Evolutionary conservation across 1,139 yeast genomes (phyloP).

Genomic region (Saccharomyces hybrid): DNA sequence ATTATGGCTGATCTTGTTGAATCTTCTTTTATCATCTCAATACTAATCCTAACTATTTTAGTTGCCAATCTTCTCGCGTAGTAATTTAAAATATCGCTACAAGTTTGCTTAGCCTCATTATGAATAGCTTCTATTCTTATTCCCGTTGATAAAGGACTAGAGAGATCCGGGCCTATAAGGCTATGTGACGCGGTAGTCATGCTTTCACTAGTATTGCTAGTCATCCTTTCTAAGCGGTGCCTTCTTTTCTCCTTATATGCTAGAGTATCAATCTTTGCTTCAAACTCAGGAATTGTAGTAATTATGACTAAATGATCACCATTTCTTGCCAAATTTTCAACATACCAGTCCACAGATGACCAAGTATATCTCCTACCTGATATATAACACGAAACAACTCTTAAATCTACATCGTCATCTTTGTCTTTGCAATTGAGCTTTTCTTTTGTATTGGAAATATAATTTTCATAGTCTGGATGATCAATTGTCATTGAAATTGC

Average conservation of each 20-base stretch:
- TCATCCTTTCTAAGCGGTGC: background rate
- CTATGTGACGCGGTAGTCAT: conserved; percentile 3
- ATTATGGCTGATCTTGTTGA: conserved; percentile 41
- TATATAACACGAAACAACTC: conserved; percentile 52
- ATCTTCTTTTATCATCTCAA: conserved; percentile 42
- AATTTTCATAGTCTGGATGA: conserved; percentile 36
- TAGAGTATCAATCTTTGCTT: conserved; percentile 13
- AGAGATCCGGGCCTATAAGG: conserved; percentile 6
- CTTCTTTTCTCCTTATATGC: conserved; percentile 2
- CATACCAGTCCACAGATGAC: conserved; percentile 63
- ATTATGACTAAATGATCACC: conserved; percentile 58
- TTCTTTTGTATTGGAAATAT: conserved; percentile 10
- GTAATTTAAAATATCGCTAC: conserved; percentile 38
- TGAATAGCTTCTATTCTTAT: conserved; percentile 20
- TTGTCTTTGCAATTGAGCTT: conserved; percentile 25
- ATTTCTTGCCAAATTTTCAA: conserved; percentile 43
- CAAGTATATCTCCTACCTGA: conserved; percentile 62
- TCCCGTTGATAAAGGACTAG: conserved; percentile 7
- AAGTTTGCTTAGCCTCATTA: conserved; percentile 34
- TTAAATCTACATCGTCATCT: conserved; percentile 28
- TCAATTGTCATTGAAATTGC: conserved; percentile 43
- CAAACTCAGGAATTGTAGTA: conserved; percentile 36
- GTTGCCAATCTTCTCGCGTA: conserved; percentile 33
- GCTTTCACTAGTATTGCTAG: conserved; percentile 6
- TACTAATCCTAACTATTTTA: conserved; percentile 42